Evolutionary conservation across 441 rosid genomes (phyloP), one percentile per base, ranked within the genome.

Genomic region (Metrosideros polymorpha): DNA sequence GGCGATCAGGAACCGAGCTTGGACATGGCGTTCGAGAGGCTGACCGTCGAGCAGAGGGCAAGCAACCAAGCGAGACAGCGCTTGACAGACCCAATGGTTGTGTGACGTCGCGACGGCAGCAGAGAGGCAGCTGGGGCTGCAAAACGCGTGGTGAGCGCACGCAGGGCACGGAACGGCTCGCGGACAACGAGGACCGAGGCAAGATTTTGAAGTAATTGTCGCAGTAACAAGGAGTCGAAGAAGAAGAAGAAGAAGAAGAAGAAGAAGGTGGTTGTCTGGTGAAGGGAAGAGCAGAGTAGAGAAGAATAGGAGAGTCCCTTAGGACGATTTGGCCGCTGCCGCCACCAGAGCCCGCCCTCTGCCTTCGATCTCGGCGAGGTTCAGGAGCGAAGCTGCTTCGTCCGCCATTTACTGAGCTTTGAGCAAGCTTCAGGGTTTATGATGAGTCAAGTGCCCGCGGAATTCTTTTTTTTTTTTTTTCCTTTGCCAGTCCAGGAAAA

Each of bases 1-100:
- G n/a, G 96, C 88, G 86, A 97, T 82, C 54, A 97, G 93, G 85
- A 91, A 95, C 19, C 95, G 97, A 10, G 95, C 96, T 87, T 95
- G 98, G 85, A 94, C 86, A 84, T 94, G 96, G 55, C 90, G 90
- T 30, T 96, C 97, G 1, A 84, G 29, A 15, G 95, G 87, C 32
- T 92, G 93, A 53, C 17, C 77, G 61, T 87, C 51, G 83, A 90
- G 84, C 42, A 91, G 51, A 1, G 90, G 87, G 85, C 71, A 89
- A 57, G 87, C 86, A 25, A 88, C 90, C 47, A 95, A 92, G 43
- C 92, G 92, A 84, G 84, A 86, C 0, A 95, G 93, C 45, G 97
- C 89, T 55, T 91, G 95, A 86, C 99, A 97, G 84, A 90, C 91
- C 93, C 94, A 97, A 43, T 95, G 94, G 27, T 95, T 79, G 88